Conservation (phyloP, 2,329 filamentous ascomycete species). For the Colletotrichum endophyticum region DNA sequence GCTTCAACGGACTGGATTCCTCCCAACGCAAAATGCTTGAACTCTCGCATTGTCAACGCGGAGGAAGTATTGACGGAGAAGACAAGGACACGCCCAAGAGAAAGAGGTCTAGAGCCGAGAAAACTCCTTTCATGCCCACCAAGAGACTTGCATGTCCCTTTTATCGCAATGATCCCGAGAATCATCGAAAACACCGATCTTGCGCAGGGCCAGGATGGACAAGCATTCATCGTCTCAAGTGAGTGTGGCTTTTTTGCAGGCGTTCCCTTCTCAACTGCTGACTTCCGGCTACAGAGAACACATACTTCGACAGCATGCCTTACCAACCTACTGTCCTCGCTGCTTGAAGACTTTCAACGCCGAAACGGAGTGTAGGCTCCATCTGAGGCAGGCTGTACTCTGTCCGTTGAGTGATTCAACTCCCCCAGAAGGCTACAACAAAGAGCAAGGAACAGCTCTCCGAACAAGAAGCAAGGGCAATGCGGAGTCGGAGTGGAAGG, state of each 20-base stretch:
- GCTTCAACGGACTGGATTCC: no score
- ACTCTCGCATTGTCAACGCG: no score
- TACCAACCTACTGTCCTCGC: neutral
- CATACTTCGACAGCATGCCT: neutral
- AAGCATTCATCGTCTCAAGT: neutral
- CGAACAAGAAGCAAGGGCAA: neutral
- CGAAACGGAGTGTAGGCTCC: rapidly evolving
- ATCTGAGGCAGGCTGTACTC: rapidly evolving
- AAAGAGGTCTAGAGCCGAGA: no score
- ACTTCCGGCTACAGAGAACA: no score
- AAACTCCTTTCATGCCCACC: rapidly evolving
- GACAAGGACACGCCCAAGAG: rapidly evolving
- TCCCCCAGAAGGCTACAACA: neutral
- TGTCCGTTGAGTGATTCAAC: rapidly evolving
- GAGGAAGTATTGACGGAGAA: no score
- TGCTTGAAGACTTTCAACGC: rapidly evolving
- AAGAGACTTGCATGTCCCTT: no score
- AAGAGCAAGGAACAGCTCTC: neutral
- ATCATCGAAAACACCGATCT: no score
- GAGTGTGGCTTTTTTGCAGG: rapidly evolving
- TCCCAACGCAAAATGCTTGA: no score
- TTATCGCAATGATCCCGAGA: no score
- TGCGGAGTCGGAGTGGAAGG: rapidly evolving
- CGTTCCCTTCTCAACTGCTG: no score
- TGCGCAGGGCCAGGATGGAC: neutral